These are phyloP conservation scores for Diaporthe citri DNA, from an alignment of 2,329 filamentous ascomycete genomes.

Conservation along the genomic window DNA sequence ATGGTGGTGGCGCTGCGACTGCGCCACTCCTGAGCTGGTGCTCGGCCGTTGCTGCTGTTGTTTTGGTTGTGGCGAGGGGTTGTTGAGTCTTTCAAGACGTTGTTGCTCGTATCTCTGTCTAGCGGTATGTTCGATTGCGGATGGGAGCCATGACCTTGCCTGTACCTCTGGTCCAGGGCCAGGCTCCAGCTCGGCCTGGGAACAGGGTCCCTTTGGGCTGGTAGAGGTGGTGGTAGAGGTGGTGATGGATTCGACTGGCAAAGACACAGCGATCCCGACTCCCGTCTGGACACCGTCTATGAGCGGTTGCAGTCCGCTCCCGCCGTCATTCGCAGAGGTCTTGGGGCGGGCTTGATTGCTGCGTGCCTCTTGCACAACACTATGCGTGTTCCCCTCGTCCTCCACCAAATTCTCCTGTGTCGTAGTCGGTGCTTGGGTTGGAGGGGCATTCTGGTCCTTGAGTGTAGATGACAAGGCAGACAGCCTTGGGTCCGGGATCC, in stretches of 20 bases:
- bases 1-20: conserved; percentile 18
- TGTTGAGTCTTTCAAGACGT: conserved; percentile 15
- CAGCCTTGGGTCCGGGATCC: conserved; percentile 46
- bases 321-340: not conserved
- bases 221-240: conserved; percentile 6
- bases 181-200: conserved; percentile 42
- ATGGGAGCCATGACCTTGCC: conserved; percentile 54
- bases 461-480: not conserved
- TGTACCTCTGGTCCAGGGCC: conserved; percentile 45
- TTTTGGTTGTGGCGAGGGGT: not conserved
- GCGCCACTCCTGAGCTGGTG: conserved; percentile 28
- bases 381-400: not conserved
- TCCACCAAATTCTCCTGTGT: not conserved
- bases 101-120: conserved; percentile 37
- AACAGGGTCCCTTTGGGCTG: not conserved
- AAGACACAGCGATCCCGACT: conserved; percentile 31
- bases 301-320: not conserved
- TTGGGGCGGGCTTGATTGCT: conserved; percentile 9
- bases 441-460: not conserved
- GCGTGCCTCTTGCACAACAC: conserved; percentile 20
- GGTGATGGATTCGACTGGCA: conserved; percentile 17
- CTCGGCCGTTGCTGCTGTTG: conserved; percentile 32
- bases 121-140: conserved; percentile 48
- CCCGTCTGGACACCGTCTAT: not conserved
- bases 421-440: not conserved